Conservation (phyloP, 1,139 yeast species). For the Sugiyamaella grinbergsii region DNA sequence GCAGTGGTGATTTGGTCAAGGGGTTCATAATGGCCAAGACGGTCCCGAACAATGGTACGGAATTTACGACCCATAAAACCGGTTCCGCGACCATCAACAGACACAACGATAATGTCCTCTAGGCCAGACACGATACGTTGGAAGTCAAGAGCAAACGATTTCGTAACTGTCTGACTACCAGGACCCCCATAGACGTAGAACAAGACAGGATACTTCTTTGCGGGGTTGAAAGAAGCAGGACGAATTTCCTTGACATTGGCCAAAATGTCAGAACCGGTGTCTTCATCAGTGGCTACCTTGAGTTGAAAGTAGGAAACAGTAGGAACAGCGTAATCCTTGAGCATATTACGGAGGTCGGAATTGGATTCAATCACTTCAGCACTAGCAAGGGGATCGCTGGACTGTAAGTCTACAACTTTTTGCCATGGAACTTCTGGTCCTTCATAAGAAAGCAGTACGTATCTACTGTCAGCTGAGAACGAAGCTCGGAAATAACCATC, state of each 20-base stretch:
- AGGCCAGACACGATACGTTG: conserved; percentile 70
- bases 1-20: conserved; percentile 74
- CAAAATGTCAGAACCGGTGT: conserved; percentile 46
- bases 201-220: conserved; percentile 67
- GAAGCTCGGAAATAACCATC: conserved; percentile 72
- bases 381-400: conserved; percentile 38
- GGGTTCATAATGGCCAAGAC: conserved; percentile 86
- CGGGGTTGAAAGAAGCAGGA: conserved; percentile 64
- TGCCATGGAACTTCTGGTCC: conserved; percentile 76
- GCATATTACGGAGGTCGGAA: conserved; percentile 36
- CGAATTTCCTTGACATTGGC: conserved; percentile 72
- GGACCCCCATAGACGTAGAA: conserved; percentile 95
- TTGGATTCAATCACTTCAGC: conserved; percentile 45
- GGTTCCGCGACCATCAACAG: conserved; percentile 94
- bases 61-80: conserved; percentile 84
- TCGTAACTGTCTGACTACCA: conserved; percentile 72
- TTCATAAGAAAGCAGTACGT: conserved; percentile 52
- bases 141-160: conserved; percentile 59
- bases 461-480: conserved; percentile 61
- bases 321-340: conserved; percentile 56
- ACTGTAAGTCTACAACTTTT: conserved; percentile 50
- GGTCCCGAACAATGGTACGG: conserved; percentile 64
- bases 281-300: conserved; percentile 46
- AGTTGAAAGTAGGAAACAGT: conserved; percentile 53
- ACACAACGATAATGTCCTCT: conserved; percentile 71